These are phyloP conservation scores for Candida argentea DNA, from an alignment of 805 yeast genomes.

Conservation along the genomic window DNA sequence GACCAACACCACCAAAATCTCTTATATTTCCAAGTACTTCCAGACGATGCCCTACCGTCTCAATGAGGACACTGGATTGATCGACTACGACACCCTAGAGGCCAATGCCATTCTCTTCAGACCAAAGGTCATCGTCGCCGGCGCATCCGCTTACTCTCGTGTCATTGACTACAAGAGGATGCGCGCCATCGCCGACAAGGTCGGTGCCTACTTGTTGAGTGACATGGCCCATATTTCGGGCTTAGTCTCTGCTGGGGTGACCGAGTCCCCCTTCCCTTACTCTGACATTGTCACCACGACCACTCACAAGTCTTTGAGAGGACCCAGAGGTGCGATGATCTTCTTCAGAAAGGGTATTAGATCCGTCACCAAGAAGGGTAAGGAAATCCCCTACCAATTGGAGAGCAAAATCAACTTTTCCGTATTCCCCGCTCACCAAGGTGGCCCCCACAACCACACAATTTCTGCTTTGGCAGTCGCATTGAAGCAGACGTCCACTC, in stretches of 20 bases:
- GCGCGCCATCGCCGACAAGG: slow-evolving; percentile 93
- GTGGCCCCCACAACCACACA: slow-evolving; percentile 99
- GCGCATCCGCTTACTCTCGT: slow-evolving; percentile 97
- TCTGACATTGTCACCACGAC: slow-evolving; percentile 98
- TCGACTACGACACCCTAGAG: slow-evolving; percentile 93
- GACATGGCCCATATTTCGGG: slow-evolving; percentile 99
- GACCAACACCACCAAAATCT: slow-evolving; percentile 85
- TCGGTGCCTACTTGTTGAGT: slow-evolving; percentile 90
- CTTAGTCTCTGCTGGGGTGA: slow-evolving; percentile 89
- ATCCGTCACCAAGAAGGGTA: slow-evolving; percentile 83
- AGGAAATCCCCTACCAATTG: slow-evolving; percentile 81
- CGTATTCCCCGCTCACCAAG: slow-evolving; percentile 99
- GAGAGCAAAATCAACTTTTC: slow-evolving; percentile 95
- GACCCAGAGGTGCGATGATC: slow-evolving; percentile 99
- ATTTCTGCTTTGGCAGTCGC: slow-evolving; percentile 97
- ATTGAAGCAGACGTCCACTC: slow-evolving; percentile 83
- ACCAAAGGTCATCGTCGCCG: slow-evolving; percentile 95
- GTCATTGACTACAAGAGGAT: slow-evolving; percentile 93
- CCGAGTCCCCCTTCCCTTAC: slow-evolving; percentile 92
- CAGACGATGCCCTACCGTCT: slow-evolving; percentile 99
- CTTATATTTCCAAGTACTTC: slow-evolving; percentile 92
- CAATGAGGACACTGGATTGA: slow-evolving; percentile 81
- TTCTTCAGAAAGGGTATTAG: slow-evolving; percentile 95
- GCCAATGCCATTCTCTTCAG: slow-evolving; percentile 85
- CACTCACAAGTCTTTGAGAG: slow-evolving; percentile 96